These are phyloP conservation scores for Pythium sp. DNA, from an alignment of 352 stramenopile species.

Conservation along the genomic window DNA sequence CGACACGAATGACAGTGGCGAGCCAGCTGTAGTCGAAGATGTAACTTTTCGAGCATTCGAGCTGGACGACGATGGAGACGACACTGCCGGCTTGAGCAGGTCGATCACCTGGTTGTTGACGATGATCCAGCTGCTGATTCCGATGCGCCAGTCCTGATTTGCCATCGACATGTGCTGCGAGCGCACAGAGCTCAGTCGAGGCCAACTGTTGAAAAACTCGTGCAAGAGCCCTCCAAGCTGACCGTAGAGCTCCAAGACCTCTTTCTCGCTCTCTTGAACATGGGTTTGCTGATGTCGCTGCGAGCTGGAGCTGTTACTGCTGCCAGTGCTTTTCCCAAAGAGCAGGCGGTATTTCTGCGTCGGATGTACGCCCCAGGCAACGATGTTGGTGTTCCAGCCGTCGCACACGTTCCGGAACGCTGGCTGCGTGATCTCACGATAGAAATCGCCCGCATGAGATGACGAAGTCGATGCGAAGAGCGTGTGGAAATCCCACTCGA, in stretches of 20 bases:
- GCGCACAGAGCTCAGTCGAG: background rate
- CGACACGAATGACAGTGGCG: conserved; percentile 44
- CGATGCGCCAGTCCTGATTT: conserved; percentile 35
- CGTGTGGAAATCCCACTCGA: conserved; percentile 60
- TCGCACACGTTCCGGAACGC: conserved; percentile 39
- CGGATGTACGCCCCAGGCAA: conserved; percentile 63
- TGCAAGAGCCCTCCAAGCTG: conserved; percentile 53
- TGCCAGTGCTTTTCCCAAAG: conserved; percentile 54
- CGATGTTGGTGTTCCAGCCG: conserved; percentile 62
- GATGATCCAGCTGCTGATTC: conserved; percentile 72
- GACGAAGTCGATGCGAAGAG: conserved; percentile 50
- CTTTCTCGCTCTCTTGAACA: conserved; percentile 20
- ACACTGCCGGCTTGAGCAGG: conserved; percentile 33
- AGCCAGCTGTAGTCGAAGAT: background rate
- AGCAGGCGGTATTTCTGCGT: conserved; percentile 72
- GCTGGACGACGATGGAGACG: background rate
- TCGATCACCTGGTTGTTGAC: conserved; percentile 64
- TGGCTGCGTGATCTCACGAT: conserved; percentile 48
- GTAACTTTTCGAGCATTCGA: background rate
- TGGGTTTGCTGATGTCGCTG: background rate
- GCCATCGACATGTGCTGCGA: conserved; percentile 10
- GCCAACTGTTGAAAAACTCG: conserved; percentile 35
- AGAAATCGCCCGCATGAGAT: conserved; percentile 48
- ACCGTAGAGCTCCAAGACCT: conserved; percentile 52
- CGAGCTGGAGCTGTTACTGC: conserved; percentile 2